Percentiles rank a stretch among this genome's conserved stretches.
These are phyloP conservation scores for Fonsecaea erecta DNA, from an alignment of 2,329 filamentous ascomycete species.

Conservation along the genomic window DNA sequence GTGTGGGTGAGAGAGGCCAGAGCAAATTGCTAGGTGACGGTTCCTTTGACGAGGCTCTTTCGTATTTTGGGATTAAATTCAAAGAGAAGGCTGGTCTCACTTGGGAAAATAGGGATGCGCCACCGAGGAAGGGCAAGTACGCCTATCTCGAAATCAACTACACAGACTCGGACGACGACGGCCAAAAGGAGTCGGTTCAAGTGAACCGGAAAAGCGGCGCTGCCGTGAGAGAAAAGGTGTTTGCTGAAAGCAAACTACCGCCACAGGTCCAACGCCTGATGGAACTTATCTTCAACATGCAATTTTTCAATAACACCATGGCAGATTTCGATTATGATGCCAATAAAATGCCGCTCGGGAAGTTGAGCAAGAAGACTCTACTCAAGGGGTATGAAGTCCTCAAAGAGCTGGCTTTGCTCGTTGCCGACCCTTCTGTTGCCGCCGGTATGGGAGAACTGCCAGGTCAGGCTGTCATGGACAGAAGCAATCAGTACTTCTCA, in stretches of 20 bases:
- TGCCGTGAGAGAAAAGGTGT: slow-evolving; percentile 39
- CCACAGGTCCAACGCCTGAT: slow-evolving; percentile 70
- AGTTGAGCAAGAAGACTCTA: slow-evolving; percentile 79
- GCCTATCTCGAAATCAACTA: slow-evolving; percentile 81
- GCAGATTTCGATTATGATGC: slow-evolving; percentile 52
- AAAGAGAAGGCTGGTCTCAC: slow-evolving; percentile 59
- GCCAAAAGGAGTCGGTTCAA: slow-evolving; percentile 37
- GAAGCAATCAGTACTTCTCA: slow-evolving; percentile 81
- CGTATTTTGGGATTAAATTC: slow-evolving; percentile 61
- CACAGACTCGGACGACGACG: slow-evolving; percentile 66
- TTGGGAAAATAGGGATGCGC: slow-evolving; percentile 54
- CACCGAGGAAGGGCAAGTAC: slow-evolving; percentile 68
- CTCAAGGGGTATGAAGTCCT: slow-evolving; percentile 74
- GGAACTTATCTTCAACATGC: slow-evolving; percentile 80
- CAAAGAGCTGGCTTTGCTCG: slow-evolving; percentile 72
- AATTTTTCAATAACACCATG: slow-evolving; percentile 67
- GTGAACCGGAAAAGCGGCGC: slow-evolving; percentile 38
- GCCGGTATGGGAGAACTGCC: slow-evolving; percentile 44
- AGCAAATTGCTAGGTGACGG: slow-evolving; percentile 48
- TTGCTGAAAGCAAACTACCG: slow-evolving; percentile 59
- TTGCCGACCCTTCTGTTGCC: slow-evolving; percentile 61
- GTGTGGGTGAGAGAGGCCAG: slow-evolving; percentile 65
- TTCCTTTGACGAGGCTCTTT: slow-evolving; percentile 47
- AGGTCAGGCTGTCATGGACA: slow-evolving; percentile 57
- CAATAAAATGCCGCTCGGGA: slow-evolving; percentile 79